Conservation (phyloP, 495 filamentous ascomycete genomes). For the Hamigera avellanea region DNA sequence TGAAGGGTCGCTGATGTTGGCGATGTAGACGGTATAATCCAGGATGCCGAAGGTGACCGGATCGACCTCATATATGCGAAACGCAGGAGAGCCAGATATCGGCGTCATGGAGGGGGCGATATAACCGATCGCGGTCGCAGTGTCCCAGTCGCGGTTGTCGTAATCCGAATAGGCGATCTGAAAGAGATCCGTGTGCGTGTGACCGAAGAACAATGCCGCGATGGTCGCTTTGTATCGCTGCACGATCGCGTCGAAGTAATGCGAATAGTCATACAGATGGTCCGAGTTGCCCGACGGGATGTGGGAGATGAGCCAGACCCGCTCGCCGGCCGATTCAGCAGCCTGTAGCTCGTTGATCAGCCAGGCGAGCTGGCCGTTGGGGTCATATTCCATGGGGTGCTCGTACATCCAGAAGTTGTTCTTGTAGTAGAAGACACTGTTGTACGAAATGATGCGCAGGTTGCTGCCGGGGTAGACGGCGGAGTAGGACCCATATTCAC, state of each 20-base stretch:
- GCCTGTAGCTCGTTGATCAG: constrained; percentile 37
- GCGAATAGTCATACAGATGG: constrained; percentile 38
- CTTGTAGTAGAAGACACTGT: constrained; percentile 46
- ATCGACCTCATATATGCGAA: constrained; percentile 46
- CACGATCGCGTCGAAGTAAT: constrained; percentile 44
- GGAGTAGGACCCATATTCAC: constrained; percentile 40
- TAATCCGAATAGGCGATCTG: constrained; percentile 41
- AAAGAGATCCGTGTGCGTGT: constrained; percentile 46
- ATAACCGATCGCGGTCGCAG: constrained; percentile 35
- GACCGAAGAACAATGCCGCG: constrained; percentile 44
- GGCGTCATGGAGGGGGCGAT: constrained; percentile 43
- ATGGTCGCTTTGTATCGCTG: constrained; percentile 41
- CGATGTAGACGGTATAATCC: constrained; percentile 39
- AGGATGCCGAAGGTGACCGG: constrained; percentile 42
- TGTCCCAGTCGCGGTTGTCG: constrained; percentile 16
- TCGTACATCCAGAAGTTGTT: constrained; percentile 43
- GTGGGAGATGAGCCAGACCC: constrained; percentile 44
- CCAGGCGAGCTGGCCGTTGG: constrained; percentile 36
- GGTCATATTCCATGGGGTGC: constrained; percentile 36
- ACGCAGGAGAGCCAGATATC: constrained; percentile 37
- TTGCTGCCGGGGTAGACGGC: constrained; percentile 25
- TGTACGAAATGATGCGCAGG: constrained; percentile 45
- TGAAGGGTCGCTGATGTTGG: constrained; percentile 33
- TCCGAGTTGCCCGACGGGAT: constrained; percentile 36
- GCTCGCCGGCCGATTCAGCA: constrained; percentile 36